Percentiles rank a stretch among this genome's conserved stretches.
phyloP scores from a whole-genome alignment of 1,284 basidiomycete species.

The Fomitiporia mediterranea region DNA sequence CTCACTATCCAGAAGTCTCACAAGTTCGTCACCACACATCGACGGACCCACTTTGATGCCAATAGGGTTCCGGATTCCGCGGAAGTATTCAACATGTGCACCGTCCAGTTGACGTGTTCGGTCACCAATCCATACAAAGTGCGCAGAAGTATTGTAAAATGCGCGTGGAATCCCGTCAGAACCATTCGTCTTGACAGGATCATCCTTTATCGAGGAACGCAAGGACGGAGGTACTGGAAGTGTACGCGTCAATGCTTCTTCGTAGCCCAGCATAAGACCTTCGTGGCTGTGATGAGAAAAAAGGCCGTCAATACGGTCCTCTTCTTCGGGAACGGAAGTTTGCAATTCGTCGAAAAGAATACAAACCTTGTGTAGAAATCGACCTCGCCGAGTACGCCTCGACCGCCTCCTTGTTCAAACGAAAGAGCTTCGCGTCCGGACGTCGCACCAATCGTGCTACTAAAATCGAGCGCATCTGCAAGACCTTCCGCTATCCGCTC shows the following conservation, averaged over 20 bases:
- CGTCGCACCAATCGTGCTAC: constrained; percentile 77
- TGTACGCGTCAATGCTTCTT: constrained; percentile 84
- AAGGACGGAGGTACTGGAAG: constrained; percentile 38
- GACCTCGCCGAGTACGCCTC: constrained; percentile 81
- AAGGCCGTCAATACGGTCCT: too few relatives aligned
- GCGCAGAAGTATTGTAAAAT: constrained; percentile 86
- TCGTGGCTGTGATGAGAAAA: constrained; percentile 62
- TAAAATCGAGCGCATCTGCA: constrained; percentile 91
- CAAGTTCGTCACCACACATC: constrained; percentile 80
- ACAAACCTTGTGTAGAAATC: constrained; percentile 96
- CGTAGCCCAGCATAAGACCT: constrained; percentile 90
- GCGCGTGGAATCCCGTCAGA: constrained; percentile 31
- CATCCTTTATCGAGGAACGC: constrained; percentile 3
- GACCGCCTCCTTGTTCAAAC: constrained; percentile 65
- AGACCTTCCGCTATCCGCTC: constrained; percentile 81
- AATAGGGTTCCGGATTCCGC: constrained; percentile 93
- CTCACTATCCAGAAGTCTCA: constrained; percentile 73
- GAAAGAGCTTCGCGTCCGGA: constrained; percentile 44
- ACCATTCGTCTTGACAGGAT: background rate
- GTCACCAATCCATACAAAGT: constrained; percentile 97
- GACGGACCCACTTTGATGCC: constrained; percentile 95
- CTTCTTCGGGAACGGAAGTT: too few relatives aligned
- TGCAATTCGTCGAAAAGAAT: too few relatives aligned
- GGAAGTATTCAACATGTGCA: constrained; percentile 94
- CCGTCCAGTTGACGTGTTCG: constrained; percentile 91